Percentiles rank a stretch among this genome's conserved stretches.
Conservation (phyloP, 164 flowering plant species). For the Buxus sempervirens region DNA sequence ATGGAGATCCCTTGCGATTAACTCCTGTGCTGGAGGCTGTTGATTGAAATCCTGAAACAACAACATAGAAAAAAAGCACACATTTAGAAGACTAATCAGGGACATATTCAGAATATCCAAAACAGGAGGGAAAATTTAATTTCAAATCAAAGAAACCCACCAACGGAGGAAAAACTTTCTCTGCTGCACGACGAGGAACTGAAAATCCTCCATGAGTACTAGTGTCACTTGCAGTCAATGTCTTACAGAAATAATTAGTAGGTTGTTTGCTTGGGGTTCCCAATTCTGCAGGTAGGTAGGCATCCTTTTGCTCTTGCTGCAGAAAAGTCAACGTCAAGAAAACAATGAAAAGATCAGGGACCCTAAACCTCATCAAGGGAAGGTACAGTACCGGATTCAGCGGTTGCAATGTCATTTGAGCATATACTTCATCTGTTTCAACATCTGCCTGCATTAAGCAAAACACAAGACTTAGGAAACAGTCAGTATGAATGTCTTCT, state of each 20-base stretch:
- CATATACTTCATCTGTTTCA: slow-evolving; percentile 94
- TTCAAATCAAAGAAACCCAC: slow-evolving; percentile 25
- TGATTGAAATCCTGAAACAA: slow-evolving; percentile 70
- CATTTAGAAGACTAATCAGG: background rate
- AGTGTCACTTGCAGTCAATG: slow-evolving; percentile 90
- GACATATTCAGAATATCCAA: background rate
- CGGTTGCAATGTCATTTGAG: slow-evolving; percentile 97
- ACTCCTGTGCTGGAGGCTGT: slow-evolving; percentile 92
- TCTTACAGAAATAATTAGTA: slow-evolving; percentile 85
- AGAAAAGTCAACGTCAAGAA: slow-evolving; percentile 9
- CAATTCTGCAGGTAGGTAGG: slow-evolving; percentile 69
- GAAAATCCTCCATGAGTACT: slow-evolving; percentile 98
- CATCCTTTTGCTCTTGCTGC: slow-evolving; percentile 92
- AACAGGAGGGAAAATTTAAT: background rate
- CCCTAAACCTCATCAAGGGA: background rate
- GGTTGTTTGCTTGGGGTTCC: slow-evolving; percentile 81
- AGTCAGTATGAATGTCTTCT: background rate
- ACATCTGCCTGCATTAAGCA: slow-evolving; percentile 69
- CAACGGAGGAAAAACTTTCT: slow-evolving; percentile 90
- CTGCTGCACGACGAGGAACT: slow-evolving; percentile 94
- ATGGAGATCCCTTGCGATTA: slow-evolving; percentile 91
- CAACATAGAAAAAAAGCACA: slow-evolving; percentile 7
- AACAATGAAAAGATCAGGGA: background rate
- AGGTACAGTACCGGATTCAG: slow-evolving; percentile 52
- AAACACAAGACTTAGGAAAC: slow-evolving; percentile 12